Conservation (phyloP, 2,329 filamentous ascomycete species). For the Tolypocladium amazonense region DNA sequence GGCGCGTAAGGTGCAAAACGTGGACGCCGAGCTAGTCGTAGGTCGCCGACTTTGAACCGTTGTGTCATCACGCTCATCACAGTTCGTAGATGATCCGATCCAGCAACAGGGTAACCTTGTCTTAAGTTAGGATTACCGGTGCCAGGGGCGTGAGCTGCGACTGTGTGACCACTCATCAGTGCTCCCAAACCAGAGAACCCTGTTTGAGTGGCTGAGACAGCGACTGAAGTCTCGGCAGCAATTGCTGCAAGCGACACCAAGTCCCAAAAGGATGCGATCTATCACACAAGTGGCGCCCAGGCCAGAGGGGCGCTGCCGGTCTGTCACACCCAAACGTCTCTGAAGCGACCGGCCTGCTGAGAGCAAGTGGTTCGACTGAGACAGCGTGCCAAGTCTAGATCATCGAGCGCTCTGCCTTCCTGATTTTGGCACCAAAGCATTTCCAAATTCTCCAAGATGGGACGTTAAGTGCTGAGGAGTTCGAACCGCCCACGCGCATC, state of each 20-base stretch:
- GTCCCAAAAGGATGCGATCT: background rate
- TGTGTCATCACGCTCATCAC: background rate
- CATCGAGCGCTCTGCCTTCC: background rate
- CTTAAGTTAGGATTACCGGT: background rate
- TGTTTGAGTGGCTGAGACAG: background rate
- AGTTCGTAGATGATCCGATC: background rate
- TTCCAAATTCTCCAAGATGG: background rate
- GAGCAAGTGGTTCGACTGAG: background rate
- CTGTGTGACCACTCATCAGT: background rate
- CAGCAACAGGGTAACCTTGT: background rate
- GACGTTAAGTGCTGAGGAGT: background rate
- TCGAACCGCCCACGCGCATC: background rate
- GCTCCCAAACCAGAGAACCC: background rate
- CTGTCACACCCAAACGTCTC: background rate
- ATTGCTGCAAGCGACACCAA: background rate
- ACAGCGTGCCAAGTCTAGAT: background rate
- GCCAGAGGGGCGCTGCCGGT: background rate
- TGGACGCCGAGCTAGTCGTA: background rate
- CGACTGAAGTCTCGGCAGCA: background rate
- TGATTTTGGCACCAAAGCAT: background rate
- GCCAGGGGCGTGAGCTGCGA: background rate
- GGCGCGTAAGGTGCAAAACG: background rate
- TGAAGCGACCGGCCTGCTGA: background rate
- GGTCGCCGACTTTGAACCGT: background rate
- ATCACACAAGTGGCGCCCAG: background rate